These are phyloP conservation scores for Tagetes erecta DNA, from an alignment of 129 eudicot species.

Conservation along the genomic window DNA sequence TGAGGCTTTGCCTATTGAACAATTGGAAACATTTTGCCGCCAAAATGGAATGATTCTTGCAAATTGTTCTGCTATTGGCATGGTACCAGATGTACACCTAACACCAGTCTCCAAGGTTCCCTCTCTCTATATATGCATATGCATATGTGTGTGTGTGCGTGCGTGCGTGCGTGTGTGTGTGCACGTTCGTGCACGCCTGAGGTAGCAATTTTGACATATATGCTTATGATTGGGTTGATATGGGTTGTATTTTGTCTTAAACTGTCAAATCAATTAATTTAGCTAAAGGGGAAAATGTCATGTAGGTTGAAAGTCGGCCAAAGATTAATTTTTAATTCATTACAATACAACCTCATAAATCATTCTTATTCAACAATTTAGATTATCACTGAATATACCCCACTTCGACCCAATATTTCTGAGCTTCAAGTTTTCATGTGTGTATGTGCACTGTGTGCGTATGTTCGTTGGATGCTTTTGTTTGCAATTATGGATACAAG, in stretches of 20 bases:
- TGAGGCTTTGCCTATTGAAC: conserved; percentile 63
- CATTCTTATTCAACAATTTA: not conserved
- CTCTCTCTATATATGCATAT: not conserved
- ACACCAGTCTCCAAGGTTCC: conserved; percentile 81
- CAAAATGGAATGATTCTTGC: conserved; percentile 87
- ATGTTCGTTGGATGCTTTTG: not conserved
- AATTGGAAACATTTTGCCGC: conserved; percentile 49
- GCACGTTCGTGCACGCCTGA: not conserved
- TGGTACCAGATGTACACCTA: conserved; percentile 67
- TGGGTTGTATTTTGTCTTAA: not conserved
- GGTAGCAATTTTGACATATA: not conserved
- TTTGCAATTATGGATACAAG: conserved; percentile 3
- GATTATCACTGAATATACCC: not conserved
- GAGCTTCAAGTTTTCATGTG: not conserved
- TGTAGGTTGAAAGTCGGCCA: not conserved
- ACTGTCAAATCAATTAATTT: not conserved
- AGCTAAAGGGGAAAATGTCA: not conserved
- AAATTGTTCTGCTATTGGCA: conserved; percentile 79
- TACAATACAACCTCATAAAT: not conserved
- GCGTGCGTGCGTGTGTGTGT: not conserved
- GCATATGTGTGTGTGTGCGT: not conserved
- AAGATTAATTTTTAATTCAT: not conserved
- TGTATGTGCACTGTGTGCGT: not conserved
- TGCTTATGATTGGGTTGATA: not conserved
- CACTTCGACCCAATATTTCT: not conserved